Evolutionary conservation across 352 stramenopile genomes (phyloP).

Genomic region (Pythium brassicae): DNA sequence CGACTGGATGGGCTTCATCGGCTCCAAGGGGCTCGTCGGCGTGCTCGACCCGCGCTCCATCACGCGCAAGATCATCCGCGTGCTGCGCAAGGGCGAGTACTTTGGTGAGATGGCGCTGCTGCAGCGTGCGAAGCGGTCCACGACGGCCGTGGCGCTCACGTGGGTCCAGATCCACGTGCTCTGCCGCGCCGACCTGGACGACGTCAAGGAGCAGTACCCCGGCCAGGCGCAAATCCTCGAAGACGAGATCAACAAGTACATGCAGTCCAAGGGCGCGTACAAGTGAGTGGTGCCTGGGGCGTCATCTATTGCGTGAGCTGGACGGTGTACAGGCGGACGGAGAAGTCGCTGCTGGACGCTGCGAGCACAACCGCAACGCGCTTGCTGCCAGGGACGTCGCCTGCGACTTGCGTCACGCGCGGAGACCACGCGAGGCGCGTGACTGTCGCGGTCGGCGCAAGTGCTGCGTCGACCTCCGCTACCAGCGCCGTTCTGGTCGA

Average conservation of each 20-base stretch:
- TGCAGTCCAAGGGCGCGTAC: slow-evolving; percentile 57
- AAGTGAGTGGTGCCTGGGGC: too few species aligned
- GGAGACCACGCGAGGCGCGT: slow-evolving; percentile 48
- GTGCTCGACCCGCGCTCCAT: slow-evolving; percentile 54
- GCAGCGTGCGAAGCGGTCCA: slow-evolving; percentile 57
- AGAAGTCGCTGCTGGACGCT: slow-evolving; percentile 43
- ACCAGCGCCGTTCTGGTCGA: slow-evolving; percentile 11
- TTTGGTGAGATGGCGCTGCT: slow-evolving; percentile 76
- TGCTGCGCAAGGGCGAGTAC: slow-evolving; percentile 68
- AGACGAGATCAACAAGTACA: slow-evolving; percentile 76
- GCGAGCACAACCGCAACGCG: slow-evolving; percentile 19
- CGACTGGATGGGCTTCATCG: slow-evolving; percentile 84
- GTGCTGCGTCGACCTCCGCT: slow-evolving; percentile 15
- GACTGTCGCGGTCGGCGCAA: slow-evolving; percentile 34
- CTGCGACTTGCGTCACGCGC: neutral
- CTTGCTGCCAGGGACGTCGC: neutral
- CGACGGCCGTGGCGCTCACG: slow-evolving; percentile 59
- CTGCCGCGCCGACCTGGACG: slow-evolving; percentile 49
- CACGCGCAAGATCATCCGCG: slow-evolving; percentile 47
- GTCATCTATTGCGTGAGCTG: slow-evolving; percentile 12
- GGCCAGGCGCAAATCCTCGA: slow-evolving; percentile 53
- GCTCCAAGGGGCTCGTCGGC: slow-evolving; percentile 59
- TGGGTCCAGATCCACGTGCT: slow-evolving; percentile 77
- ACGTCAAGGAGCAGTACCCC: slow-evolving; percentile 58
- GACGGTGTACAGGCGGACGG: slow-evolving; percentile 45